Conservation (phyloP, 345 rosid species). For the Pistacia integerrima region DNA sequence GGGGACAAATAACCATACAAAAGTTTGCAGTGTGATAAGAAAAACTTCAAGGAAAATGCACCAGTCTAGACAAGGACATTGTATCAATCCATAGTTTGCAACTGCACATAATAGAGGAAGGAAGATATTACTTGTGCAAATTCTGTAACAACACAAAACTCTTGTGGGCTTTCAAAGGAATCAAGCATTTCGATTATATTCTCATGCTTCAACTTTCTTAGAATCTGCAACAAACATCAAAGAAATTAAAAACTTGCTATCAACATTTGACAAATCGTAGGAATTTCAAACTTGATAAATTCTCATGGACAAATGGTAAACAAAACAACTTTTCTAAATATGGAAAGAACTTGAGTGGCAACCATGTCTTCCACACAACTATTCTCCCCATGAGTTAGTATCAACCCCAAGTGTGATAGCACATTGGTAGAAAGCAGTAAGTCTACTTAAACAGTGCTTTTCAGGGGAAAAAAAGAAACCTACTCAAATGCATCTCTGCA, state of each 20-base stretch:
- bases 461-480: too few species aligned
- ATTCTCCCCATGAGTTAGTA: neutral
- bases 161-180: slow-evolving; percentile 90
- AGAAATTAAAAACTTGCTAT: neutral
- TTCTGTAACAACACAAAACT: slow-evolving; percentile 97
- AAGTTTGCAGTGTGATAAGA: too few species aligned
- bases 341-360: neutral
- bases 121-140: slow-evolving; percentile 74
- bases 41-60: neutral
- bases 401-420: neutral
- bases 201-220: slow-evolving; percentile 90
- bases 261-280: neutral
- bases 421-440: too few species aligned
- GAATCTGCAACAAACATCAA: slow-evolving; percentile 56
- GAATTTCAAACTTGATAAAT: neutral
- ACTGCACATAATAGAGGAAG: slow-evolving; percentile 1
- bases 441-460: too few species aligned
- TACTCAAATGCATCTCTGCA: too few species aligned
- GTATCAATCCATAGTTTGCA: neutral
- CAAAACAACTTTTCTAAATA: neutral
- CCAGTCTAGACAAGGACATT: neutral
- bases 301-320: neutral
- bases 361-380: neutral
- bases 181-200: slow-evolving; percentile 97
- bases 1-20: too few species aligned